Evolutionary conservation across 352 stramenopile genomes (phyloP).

Genomic region (Phytophthora aleatoria): DNA sequence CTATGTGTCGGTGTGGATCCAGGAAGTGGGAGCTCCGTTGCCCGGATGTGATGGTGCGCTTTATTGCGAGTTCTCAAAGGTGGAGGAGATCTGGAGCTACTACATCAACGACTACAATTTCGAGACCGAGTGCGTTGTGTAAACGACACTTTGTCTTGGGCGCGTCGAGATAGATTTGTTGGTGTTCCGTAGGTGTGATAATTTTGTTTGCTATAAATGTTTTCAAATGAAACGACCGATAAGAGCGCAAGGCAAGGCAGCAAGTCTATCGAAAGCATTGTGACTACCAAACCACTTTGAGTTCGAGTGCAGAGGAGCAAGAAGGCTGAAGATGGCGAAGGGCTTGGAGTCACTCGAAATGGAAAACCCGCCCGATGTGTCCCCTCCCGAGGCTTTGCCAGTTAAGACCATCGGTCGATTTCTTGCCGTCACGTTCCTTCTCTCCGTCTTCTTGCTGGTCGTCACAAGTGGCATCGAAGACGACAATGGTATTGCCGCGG

Average conservation of each 20-base stretch:
- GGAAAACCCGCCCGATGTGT: constrained; percentile 7
- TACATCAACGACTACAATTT: constrained; percentile 59
- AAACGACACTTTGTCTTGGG: neutral
- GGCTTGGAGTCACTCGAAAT: constrained; percentile 24
- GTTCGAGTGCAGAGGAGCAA: neutral
- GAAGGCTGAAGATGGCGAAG: constrained; percentile 12
- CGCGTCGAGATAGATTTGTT: no score
- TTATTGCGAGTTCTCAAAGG: constrained; percentile 51
- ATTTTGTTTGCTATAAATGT: constrained; percentile 17
- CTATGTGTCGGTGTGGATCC: constrained; percentile 60
- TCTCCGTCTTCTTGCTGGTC: constrained; percentile 19
- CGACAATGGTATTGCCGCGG: constrained; percentile 4
- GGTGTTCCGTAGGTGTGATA: neutral
- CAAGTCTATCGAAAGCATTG: neutral
- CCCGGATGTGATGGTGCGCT: constrained; percentile 49
- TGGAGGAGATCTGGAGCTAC: constrained; percentile 58
- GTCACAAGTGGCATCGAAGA: constrained; percentile 20
- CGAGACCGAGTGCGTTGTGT: constrained; percentile 34
- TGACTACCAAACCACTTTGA: neutral
- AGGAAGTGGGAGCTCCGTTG: constrained; percentile 44
- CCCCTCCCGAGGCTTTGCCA: constrained; percentile 5
- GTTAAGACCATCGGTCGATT: constrained; percentile 18
- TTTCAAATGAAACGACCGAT: constrained; percentile 12
- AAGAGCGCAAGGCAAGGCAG: constrained; percentile 15
- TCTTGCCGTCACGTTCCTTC: constrained; percentile 13